Evolutionary conservation across 2,329 filamentous ascomycete genomes (phyloP).

Genomic region (Clarireedia hainanense): DNA sequence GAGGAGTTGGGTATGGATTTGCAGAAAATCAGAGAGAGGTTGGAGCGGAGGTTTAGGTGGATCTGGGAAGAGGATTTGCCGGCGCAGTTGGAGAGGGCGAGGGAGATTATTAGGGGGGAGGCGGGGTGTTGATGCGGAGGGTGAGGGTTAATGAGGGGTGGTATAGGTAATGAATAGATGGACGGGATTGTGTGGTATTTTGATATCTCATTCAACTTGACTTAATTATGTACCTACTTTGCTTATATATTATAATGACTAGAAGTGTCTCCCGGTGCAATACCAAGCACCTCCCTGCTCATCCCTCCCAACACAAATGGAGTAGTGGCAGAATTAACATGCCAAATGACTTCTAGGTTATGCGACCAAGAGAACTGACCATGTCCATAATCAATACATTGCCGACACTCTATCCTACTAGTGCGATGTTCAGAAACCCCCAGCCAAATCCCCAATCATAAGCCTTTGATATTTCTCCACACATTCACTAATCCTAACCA

Average conservation of each 20-base stretch:
- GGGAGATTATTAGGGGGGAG: slow-evolving; percentile 26
- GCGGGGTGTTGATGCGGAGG: not conserved
- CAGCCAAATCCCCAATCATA: slow-evolving; percentile 59
- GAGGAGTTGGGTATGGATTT: slow-evolving; percentile 31
- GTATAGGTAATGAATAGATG: not conserved
- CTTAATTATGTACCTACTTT: no score
- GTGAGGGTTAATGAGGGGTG: not conserved
- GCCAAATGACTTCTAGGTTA: not conserved
- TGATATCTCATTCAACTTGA: no score
- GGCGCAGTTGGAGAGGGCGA: slow-evolving; percentile 32
- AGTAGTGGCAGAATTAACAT: no score
- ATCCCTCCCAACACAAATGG: no score
- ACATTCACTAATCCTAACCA: slow-evolving; percentile 72
- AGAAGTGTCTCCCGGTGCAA: no score
- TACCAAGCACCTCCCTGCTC: no score
- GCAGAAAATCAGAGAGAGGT: slow-evolving; percentile 31
- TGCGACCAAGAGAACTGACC: not conserved
- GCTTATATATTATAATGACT: no score
- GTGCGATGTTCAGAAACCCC: not conserved
- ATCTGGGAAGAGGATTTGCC: slow-evolving; percentile 32
- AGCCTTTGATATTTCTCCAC: slow-evolving; percentile 73
- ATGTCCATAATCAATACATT: not conserved
- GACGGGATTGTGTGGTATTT: not conserved
- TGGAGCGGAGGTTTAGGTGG: slow-evolving; percentile 30
- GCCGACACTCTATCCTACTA: not conserved